These are phyloP conservation scores for Trichophaea hybrida DNA, from an alignment of 2,329 filamentous ascomycete genomes.

Conservation along the genomic window DNA sequence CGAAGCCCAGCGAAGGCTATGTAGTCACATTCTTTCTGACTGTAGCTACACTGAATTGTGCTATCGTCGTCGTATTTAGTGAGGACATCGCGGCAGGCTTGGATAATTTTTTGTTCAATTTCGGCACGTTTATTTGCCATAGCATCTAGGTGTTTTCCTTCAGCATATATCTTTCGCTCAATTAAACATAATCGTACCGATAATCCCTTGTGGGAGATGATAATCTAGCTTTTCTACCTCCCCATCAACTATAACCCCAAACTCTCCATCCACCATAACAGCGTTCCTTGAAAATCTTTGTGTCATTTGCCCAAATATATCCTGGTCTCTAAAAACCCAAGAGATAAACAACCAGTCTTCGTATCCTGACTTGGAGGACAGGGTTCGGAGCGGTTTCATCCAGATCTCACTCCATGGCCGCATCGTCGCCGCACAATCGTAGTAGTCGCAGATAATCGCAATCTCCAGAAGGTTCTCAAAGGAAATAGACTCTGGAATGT, in stretches of 20 bases:
- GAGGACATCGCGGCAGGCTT: not conserved
- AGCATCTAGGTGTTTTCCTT: not conserved
- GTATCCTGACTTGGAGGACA: not conserved
- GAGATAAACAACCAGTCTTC: conserved; percentile 16
- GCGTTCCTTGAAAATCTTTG: not conserved
- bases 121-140: not conserved
- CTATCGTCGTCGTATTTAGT: not conserved
- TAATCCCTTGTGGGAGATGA: conserved; percentile 4
- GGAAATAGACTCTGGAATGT: conserved; percentile 11
- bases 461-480: conserved; percentile 19
- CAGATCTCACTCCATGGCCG: conserved; percentile 14
- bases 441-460: conserved; percentile 27
- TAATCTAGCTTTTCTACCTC: not conserved
- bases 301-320: not conserved
- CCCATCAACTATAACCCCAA: not conserved
- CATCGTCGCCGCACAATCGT: conserved; percentile 23
- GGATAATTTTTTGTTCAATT: not conserved
- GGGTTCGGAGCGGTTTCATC: conserved; percentile 1
- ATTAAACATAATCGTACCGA: not conserved
- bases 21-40: conserved; percentile 2
- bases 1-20: conserved; percentile 3
- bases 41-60: not conserved
- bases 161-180: not conserved
- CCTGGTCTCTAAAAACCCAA: conserved; percentile 12
- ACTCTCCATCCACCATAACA: not conserved